phyloP scores from a whole-genome alignment of 2,329 filamentous ascomycete genomes.

The Knufia petricola region DNA sequence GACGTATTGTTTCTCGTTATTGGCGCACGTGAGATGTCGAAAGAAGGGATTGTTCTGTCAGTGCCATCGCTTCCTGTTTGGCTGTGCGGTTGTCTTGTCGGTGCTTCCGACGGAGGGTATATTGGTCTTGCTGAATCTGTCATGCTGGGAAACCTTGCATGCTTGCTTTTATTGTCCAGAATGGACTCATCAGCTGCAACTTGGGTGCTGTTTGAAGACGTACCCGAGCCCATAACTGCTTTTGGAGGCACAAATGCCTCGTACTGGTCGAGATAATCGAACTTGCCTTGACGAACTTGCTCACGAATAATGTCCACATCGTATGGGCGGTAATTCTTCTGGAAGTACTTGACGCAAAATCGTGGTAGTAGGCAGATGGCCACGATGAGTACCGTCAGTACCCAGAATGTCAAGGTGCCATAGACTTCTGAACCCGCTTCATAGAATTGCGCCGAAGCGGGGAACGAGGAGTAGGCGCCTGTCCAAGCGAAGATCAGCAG shows the following conservation, averaged over 20 bases:
- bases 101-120: conserved; percentile 80
- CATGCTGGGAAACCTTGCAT: conserved; percentile 40
- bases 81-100: conserved; percentile 70
- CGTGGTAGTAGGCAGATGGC: conserved; percentile 78
- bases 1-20: not conserved
- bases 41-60: conserved; percentile 55
- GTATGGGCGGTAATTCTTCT: conserved; percentile 88
- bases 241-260: conserved; percentile 44
- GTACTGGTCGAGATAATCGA: conserved; percentile 58
- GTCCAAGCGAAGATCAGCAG: conserved; percentile 94
- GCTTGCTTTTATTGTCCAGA: conserved; percentile 42
- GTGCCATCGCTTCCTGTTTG: conserved; percentile 92
- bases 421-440: conserved; percentile 70
- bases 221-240: conserved; percentile 40
- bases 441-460: conserved; percentile 58
- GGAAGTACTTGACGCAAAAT: conserved; percentile 74
- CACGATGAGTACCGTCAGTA: conserved; percentile 65
- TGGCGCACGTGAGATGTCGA: conserved; percentile 13
- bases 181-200: conserved; percentile 31
- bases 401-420: conserved; percentile 76
- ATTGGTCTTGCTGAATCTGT: conserved; percentile 87
- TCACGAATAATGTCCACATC: conserved; percentile 95
- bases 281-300: conserved; percentile 74
- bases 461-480: conserved; percentile 65
- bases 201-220: conserved; percentile 46